Base-by-base conservation (phyloP, 129 eudicot genomes). In the Tanacetum coccineum region DNA sequence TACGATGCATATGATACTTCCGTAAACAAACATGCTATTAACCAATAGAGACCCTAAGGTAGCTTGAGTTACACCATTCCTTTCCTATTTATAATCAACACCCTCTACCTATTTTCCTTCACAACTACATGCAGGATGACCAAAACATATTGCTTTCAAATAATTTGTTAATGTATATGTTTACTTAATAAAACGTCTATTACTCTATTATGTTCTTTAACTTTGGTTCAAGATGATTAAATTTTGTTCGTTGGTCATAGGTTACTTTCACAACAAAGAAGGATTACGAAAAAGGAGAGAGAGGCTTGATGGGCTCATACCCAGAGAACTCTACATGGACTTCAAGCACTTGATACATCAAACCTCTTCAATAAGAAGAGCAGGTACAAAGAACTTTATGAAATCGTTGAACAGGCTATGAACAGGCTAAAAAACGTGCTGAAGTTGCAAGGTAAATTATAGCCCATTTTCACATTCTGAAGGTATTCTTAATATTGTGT, bases 271-370 rank as follows among this genome's bases (percentile, higher is more conserved):
- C 92, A 3, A 76, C 97, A 68, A 91, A 91, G 87, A 87, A 85
- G 71, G 92, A 87, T 52, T 87, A 81, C 20, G 96, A 90, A 17
- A 85, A 71, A 78, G 95, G 78, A 4, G 95, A 90, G 69, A 63
- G 95, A 90, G 58, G 97, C 97, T 28, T 92, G 87, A 70, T 91
- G 95, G 97, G 92, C 92, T 3, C 52, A 76, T 68, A 86, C 92
- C 61, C 95, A 87, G 42, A 87, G 97, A 13, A 91, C 97, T 9
- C 79, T 87, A 45, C 97, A 87, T 12, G 95, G 97, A 39, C 89
- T 91, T 61, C 88, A 88, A 53, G 54, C 89, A 9, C 67, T 85
- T 1, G 82, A 74, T 21, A 36, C 76, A 2, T 54, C 82, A 30
- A 71, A 18, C 59, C 15, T 75, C 21, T 64, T 78, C 68, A 68